A percentile compares a stretch with the other conserved stretches of the same genome.
Evolutionary conservation across 208 protist species (phyloP).

Genomic region (Acanthamoeba sp.): DNA sequence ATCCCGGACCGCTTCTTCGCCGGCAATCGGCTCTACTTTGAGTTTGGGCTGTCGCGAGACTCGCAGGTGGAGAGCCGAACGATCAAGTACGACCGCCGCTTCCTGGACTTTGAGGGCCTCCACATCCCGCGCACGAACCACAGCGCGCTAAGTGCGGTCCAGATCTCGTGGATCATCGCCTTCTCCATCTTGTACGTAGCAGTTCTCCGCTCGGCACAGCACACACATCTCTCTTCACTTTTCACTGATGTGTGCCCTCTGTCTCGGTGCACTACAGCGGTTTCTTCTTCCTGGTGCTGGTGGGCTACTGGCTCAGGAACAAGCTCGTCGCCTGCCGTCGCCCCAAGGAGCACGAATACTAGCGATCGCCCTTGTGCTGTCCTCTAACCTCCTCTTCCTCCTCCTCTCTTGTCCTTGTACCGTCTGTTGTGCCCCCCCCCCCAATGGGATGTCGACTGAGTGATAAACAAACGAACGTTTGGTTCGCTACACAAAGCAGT

Average conservation of each 20-base stretch:
- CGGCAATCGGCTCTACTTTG: slow-evolving; percentile 70
- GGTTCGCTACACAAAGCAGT: no score
- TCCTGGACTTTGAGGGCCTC: slow-evolving; percentile 61
- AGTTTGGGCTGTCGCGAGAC: slow-evolving; percentile 21
- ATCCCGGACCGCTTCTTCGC: slow-evolving; percentile 54
- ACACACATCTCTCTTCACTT: not conserved
- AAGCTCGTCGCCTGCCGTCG: slow-evolving; percentile 37
- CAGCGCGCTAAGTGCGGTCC: not conserved
- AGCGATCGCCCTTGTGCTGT: not conserved
- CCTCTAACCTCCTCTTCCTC: not conserved
- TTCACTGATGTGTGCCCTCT: not conserved
- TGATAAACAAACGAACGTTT: no score
- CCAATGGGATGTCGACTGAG: no score
- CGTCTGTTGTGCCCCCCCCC: no score
- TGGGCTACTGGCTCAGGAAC: not conserved
- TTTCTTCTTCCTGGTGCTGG: not conserved
- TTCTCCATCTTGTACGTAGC: not conserved
- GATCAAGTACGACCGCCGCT: slow-evolving; percentile 54
- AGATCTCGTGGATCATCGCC: slow-evolving; percentile 44
- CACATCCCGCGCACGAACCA: slow-evolving; percentile 38
- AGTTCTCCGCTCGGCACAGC: no score
- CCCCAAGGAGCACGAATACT: slow-evolving; percentile 52
- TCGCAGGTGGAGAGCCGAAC: not conserved
- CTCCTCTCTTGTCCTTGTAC: not conserved
- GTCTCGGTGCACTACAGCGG: not conserved